Base-by-base conservation (phyloP, 768 basidiomycete species). In the Lactarius sanguifluus region DNA sequence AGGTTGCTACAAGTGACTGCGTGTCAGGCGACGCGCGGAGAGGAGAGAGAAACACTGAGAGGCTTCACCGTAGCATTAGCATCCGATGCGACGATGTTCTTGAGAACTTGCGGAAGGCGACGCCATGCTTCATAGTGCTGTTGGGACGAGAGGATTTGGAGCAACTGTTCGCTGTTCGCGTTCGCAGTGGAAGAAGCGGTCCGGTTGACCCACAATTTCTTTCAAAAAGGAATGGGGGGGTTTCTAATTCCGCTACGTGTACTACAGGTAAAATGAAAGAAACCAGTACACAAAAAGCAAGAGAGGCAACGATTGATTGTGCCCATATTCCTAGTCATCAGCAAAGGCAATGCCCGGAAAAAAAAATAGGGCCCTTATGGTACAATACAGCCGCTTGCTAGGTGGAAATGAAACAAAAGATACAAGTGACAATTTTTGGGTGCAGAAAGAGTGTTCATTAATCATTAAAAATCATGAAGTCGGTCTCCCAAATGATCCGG, bases 1-100 rank as follows among this genome's bases (percentile, higher is more conserved):
- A 99, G 80, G 77, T 98, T 98, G 68, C 95, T 96, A 73, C 5
- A 5, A 43, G 20, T 12, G 34, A 7, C 12, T 9, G n/a, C 13
- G 38, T n/a, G 32, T 36, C 23, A 59, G 65, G 30, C 25, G 13
- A 30, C 20, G 20, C 65, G 15, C 25, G 25, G 32, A 2, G 58
- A 15, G 1, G 38, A 56, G 50, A 15, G 38, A 57, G 50, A 25
- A 43, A 61, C 28, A 40, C 20, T 16, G 30, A 64, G 16, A 13
- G 23, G 30, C 63, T 83, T 65, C 72, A 96, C 94, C 96, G 83
- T 62, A 98, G 81, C 90, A 98, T 94, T 63, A 97, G 83, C 81
- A 90, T 90, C 72, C 96, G 83, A 75, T 98, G 96, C 13, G 94
- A 91, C 62, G 93, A 89, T 23, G 92, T 90, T 78, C 96, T 86